Percentiles rank a stretch among this genome's conserved stretches.
phyloP scores from a whole-genome alignment of 352 stramenopile species.

The Phytophthora tentaculata region DNA sequence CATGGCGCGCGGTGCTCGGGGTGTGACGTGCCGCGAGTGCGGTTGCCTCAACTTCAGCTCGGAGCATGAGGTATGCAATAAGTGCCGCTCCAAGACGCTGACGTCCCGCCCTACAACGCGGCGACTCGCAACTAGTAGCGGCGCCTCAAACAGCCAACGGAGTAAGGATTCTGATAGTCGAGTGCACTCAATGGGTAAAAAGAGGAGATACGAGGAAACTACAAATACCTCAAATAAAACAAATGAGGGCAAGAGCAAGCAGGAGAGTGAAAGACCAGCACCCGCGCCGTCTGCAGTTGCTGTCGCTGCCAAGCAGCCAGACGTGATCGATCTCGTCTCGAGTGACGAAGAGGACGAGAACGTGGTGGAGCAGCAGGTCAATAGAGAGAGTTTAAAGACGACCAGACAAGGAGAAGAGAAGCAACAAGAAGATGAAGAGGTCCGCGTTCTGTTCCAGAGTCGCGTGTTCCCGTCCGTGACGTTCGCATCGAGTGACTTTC shows the following conservation, averaged over 20 bases:
- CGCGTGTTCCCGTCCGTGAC: constrained; percentile 31
- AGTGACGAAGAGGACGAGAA: constrained; percentile 27
- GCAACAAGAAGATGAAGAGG: not conserved
- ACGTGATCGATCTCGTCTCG: constrained; percentile 37
- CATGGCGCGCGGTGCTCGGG: constrained; percentile 25
- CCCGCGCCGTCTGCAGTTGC: not conserved
- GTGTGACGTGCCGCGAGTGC: constrained; percentile 47
- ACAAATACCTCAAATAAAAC: constrained; percentile 13
- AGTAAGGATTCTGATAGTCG: not conserved
- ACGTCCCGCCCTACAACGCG: constrained; percentile 16
- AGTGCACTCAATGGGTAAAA: constrained; percentile 18
- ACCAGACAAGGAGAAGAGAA: constrained; percentile 9
- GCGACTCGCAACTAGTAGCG: not conserved
- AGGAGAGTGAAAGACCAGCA: not conserved
- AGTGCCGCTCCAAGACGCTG: constrained; percentile 28
- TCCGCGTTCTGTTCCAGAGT: constrained; percentile 26
- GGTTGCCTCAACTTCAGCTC: constrained; percentile 56
- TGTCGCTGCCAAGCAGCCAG: constrained; percentile 7
- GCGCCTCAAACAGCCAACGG: not conserved
- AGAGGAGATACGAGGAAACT: constrained; percentile 14
- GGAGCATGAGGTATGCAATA: constrained; percentile 38
- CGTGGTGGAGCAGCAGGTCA: constrained; percentile 9
- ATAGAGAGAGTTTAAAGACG: constrained; percentile 7
- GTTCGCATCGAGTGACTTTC: constrained; percentile 47
- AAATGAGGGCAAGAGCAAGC: constrained; percentile 1